Conservation (phyloP, 1,284 basidiomycete genomes). For the Cryptococcus hybrid region DNA sequence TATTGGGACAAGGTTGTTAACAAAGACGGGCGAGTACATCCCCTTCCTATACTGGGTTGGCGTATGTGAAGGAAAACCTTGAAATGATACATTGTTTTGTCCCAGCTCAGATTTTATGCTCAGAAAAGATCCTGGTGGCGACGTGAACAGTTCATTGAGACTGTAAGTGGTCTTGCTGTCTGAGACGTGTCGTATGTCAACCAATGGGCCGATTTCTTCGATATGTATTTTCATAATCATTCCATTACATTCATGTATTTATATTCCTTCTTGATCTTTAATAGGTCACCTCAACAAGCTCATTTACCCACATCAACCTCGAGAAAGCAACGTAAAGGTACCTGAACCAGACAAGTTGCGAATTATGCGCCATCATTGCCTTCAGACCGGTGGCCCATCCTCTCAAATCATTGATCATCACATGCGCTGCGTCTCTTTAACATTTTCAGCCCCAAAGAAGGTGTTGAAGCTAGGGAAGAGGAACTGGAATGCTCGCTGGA, state of each 20-base stretch:
- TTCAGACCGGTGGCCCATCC: constrained; percentile 50
- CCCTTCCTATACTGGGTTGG: background rate
- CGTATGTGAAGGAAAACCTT: too few relatives aligned
- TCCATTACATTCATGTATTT: background rate
- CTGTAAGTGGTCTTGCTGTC: too few relatives aligned
- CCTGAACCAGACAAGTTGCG: constrained; percentile 87
- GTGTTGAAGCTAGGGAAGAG: background rate
- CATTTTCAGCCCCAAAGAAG: background rate
- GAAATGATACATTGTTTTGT: too few relatives aligned
- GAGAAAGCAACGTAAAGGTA: constrained; percentile 81
- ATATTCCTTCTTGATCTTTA: background rate
- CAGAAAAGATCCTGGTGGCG: too few relatives aligned
- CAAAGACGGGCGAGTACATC: background rate
- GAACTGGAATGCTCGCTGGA: background rate
- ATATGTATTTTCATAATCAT: too few relatives aligned
- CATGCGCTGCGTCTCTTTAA: background rate
- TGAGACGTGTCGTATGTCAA: too few relatives aligned
- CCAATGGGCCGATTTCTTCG: too few relatives aligned
- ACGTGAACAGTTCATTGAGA: too few relatives aligned
- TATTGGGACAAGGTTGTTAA: background rate
- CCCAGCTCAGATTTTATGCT: too few relatives aligned
- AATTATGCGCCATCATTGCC: constrained; percentile 72
- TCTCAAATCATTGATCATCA: background rate
- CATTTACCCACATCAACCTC: constrained; percentile 89
- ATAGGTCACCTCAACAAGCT: constrained; percentile 55